Evolutionary conservation across 768 basidiomycete species (phyloP), one percentile per base, ranked within the genome.

Genomic region (Naematelia encephala): DNA sequence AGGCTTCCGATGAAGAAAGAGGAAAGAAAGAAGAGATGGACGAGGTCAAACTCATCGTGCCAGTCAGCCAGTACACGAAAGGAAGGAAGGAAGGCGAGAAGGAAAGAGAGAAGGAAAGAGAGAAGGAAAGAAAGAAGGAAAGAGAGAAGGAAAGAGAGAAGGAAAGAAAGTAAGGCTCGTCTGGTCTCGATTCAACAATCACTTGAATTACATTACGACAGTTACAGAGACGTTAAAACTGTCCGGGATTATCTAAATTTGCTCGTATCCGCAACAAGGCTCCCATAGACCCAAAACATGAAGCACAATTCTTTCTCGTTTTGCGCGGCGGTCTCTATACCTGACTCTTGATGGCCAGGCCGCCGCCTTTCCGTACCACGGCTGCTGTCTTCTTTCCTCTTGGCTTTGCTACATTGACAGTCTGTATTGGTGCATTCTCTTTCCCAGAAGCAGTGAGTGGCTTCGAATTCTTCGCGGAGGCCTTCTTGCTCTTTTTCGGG

Each of bases 401-500:
- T 16, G 34, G 8, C 34, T 39, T 39, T 8, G 34, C 8, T 39
- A 16, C 34, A 8, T 8, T 8, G 8, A 39, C 8, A 39, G 8
- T 39, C 16, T 16, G 34, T 8, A 39, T 8, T 8, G 34, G 34
- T 16, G 34, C 34, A 39, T 39, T 39, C 34, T 39, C 34, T 16
- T 39, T 39, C 8, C 34, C 34, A 8, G 34, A 39, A 16, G 34
- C 16, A 8, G 34, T 39, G 34, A 16, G 34, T 16, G 34, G 16
- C 16, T 39, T 39, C 34, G 8, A 8, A 16, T 8, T 39, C 34
- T 39, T 39, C 16, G 34, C 8, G 34, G 8, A 8, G 4, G 48
- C 21, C 22, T 50, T 50, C 27, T 22, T 50, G 22, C 22, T 30
- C 34, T 21, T 56, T n/a, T n/a, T 51, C 26, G 62, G 44, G 14